phyloP scores from a whole-genome alignment of 2,329 filamentous ascomycete species.

The Pestalotiopsis sp. region DNA sequence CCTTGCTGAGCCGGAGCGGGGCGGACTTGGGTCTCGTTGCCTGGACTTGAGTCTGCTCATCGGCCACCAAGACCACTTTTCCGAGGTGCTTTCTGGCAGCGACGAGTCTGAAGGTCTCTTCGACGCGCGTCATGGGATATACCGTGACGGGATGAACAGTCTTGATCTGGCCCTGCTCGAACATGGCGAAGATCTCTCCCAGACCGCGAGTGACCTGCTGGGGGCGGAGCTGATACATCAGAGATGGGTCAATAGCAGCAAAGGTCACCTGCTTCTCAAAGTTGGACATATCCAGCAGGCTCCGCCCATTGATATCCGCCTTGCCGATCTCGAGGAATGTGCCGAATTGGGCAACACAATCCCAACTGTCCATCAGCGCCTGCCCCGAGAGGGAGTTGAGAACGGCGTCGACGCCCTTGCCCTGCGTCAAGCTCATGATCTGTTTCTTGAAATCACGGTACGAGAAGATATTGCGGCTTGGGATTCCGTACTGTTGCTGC shows the following conservation, averaged over 20 bases:
- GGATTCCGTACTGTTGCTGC: neutral
- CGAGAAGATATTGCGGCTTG: neutral
- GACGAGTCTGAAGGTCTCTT: constrained; percentile 38
- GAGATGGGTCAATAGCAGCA: neutral
- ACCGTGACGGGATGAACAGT: constrained; percentile 26
- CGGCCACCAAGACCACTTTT: constrained; percentile 33
- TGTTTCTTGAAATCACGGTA: constrained; percentile 15
- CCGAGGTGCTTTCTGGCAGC: constrained; percentile 39
- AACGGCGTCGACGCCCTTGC: constrained; percentile 24
- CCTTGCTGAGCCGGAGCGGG: neutral
- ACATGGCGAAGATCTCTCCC: constrained; percentile 13
- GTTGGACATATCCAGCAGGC: constrained; percentile 44
- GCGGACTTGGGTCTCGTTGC: constrained; percentile 18
- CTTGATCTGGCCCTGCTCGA: constrained; percentile 17
- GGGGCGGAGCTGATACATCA: neutral
- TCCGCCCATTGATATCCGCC: constrained; percentile 41
- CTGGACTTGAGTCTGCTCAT: constrained; percentile 20
- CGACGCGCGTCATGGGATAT: constrained; percentile 22
- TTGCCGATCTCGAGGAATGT: constrained; percentile 50
- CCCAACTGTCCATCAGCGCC: constrained; percentile 42
- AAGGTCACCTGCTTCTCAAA: constrained; percentile 43
- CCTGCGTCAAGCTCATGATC: constrained; percentile 19
- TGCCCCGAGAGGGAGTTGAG: constrained; percentile 44
- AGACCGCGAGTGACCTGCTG: neutral
- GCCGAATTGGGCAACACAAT: constrained; percentile 46